These are phyloP conservation scores for Fusarium equiseti DNA, from an alignment of 2,329 filamentous ascomycete species.

Conservation along the genomic window DNA sequence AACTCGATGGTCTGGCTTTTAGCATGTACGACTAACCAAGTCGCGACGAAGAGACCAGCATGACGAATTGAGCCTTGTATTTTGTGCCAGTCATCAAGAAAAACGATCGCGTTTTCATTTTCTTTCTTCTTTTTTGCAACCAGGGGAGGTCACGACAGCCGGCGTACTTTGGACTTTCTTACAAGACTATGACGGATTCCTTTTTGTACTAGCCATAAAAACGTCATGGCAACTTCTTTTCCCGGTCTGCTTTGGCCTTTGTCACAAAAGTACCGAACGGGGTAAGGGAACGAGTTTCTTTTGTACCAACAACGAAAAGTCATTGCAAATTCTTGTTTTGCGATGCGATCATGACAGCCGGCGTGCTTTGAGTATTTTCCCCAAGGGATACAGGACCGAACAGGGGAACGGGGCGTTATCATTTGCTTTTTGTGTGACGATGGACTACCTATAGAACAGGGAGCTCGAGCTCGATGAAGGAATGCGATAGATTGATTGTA, in stretches of 20 bases:
- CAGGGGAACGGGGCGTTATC: neutral
- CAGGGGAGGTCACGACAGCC: neutral
- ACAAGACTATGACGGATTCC: rapidly evolving
- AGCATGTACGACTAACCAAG: neutral
- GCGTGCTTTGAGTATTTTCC: neutral
- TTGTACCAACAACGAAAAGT: neutral
- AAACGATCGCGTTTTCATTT: too few species aligned
- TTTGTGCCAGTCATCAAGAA: rapidly evolving
- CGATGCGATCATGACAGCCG: neutral
- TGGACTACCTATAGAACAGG: neutral
- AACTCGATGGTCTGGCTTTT: neutral
- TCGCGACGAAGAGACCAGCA: neutral
- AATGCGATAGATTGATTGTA: neutral
- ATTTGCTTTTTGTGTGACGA: neutral
- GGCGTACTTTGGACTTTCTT: neutral
- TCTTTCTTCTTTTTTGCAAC: too few species aligned
- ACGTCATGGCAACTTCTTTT: neutral
- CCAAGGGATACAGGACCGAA: neutral
- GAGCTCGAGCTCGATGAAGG: neutral
- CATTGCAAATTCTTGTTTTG: neutral
- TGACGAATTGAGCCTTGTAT: rapidly evolving
- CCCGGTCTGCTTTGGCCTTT: neutral
- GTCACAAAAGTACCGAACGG: rapidly evolving
- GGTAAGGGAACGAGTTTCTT: neutral
- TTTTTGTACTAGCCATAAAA: too few species aligned